Evolutionary conservation across 768 basidiomycete genomes (phyloP), one percentile per base, ranked within the genome.

Genomic region (Mycena metata): DNA sequence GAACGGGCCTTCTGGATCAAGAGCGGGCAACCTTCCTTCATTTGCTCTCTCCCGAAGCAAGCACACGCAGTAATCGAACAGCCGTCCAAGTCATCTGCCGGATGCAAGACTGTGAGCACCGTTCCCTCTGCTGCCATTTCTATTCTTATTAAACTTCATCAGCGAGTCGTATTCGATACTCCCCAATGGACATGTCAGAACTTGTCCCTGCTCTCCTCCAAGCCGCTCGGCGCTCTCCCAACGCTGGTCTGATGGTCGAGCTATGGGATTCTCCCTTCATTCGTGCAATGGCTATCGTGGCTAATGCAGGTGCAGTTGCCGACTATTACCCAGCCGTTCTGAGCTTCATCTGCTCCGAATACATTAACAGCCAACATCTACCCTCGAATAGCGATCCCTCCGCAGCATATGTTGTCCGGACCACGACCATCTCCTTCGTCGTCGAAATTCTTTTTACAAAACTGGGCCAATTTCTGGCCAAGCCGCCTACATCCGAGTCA

Each of bases 11-110:
- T 12, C 42, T 61, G 1, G 64, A 54, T 17, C 60, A 70, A 51
- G 69, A 66, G 15, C 56, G 65, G 17, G 39, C 24, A 5, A 70
- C 69, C 1, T 54, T 70, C 16, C 42, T 66, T 2, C 69, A 70
- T 60, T 57, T 70, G 2, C 61, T 70, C 16, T 70, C 69, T 12
- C 69, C 69, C 5, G 69, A 70, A 39, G 69, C 69, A 23, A 70
- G 69, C 41, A 55, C 50, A 6, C 54, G 69, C 17, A 67, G 65
- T 23, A 70, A 70, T 24, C 54, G 65, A 17, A 70, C 69, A 6
- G 69, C 69, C 9, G 64, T 47, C 23, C 59, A 62, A 41, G 69
- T 67, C 2, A 66, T 70, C 30, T 13, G 33, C 6, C 55, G 69
- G 15, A 70, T 66, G 9, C 69, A 70, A 17, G 45, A 55, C 12